Base-by-base conservation (phyloP, 345 rosid species). In the Corchorus olitorius region DNA sequence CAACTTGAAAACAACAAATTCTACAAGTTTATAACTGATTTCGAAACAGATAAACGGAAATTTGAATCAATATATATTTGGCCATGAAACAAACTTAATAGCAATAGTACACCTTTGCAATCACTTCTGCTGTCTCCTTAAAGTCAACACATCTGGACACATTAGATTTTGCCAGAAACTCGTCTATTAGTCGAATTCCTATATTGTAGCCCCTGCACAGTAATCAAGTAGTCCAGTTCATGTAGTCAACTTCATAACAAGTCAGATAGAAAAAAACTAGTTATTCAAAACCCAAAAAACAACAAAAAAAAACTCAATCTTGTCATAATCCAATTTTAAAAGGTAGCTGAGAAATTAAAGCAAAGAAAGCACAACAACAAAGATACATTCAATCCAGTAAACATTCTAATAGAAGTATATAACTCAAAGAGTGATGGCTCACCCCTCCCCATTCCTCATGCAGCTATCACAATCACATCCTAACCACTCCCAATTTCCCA, bases 121-220 rank as follows among this genome's bases (percentile, higher is more conserved):
- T 89, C 70, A 87, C 86, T 72, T 93, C 97, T 50, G 96, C 93
- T 43, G 98, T 95, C 88, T 93, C 98, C 83, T 81, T 93, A 76
- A 95, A 95, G 87, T 95, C 94, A 19, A 90, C 89, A 48, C 98
- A 93, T 86, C 97, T 92, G 76, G 92, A 83, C 61, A 93, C 89
- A 80, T 92, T 92, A 58, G 99, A 92, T 83, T 92, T 95, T 54
- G 98, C 98, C 41, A 95, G 83, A 80, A 93, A 93, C 86, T 95
- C 97, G 77, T 95, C 98, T 78, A 93, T 86, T 76, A 92, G 83
- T 66, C 96, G 83, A 75, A 92, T 87, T 58, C 98, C 97, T 75
- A 93, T 93, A 64, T 92, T 95, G 79, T 92, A 92, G 60, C 99
- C 99, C 98, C 97, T 93, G 85, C 79, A 87, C 72, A 65, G 70